These are phyloP conservation scores for Suillus decipiens DNA, from an alignment of 768 basidiomycete genomes.

Conservation along the genomic window DNA sequence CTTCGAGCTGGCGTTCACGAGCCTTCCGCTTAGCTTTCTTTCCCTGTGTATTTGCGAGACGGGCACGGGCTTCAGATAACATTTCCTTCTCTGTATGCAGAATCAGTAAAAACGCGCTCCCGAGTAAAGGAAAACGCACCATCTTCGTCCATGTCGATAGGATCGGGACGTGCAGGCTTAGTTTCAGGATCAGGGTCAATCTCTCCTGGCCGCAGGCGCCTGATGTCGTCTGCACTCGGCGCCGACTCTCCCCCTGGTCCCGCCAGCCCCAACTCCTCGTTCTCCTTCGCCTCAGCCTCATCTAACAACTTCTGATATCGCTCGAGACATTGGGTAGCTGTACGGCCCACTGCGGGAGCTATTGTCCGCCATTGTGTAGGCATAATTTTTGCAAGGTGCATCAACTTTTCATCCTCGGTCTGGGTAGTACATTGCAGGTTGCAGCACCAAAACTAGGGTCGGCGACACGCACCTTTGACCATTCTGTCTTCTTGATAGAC, in stretches of 20 bases:
- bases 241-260: constrained; percentile 79
- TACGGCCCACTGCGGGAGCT: constrained; percentile 96
- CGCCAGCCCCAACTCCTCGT: constrained; percentile 88
- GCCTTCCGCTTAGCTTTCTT: constrained; percentile 99
- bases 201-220: constrained; percentile 89
- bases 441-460: neutral
- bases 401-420: constrained; percentile 98
- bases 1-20: constrained; percentile 94
- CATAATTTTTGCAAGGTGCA: constrained; percentile 98
- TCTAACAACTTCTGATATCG: constrained; percentile 97
- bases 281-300: constrained; percentile 96
- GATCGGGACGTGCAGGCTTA: constrained; percentile 96
- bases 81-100: constrained; percentile 88
- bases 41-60: constrained; percentile 97
- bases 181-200: constrained; percentile 99
- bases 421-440: constrained; percentile 29
- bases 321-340: constrained; percentile 96
- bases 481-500: constrained; percentile 99
- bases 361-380: constrained; percentile 99
- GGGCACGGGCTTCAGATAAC: constrained; percentile 97
- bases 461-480: constrained; percentile 79
- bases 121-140: constrained; percentile 46
- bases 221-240: constrained; percentile 90
- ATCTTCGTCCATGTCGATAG: constrained; percentile 99
- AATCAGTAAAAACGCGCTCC: constrained; percentile 9